These are phyloP conservation scores for Aplosporella prunicola DNA, from an alignment of 2,329 filamentous ascomycete genomes.

Conservation along the genomic window DNA sequence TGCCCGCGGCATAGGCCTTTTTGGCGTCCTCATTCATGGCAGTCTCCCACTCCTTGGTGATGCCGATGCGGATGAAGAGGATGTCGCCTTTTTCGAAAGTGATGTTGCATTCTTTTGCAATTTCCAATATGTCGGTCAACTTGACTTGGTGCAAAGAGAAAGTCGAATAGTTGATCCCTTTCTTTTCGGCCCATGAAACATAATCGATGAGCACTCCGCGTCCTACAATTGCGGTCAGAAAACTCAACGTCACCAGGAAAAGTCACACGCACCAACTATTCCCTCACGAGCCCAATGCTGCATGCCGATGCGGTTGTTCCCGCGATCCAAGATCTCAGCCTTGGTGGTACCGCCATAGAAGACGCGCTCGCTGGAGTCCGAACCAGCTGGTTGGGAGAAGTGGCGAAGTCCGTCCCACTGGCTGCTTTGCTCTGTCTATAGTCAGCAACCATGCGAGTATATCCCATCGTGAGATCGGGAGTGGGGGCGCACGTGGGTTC, in stretches of 20 bases:
- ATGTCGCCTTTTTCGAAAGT: constrained; percentile 22
- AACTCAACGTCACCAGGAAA: too few species aligned
- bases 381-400: constrained; percentile 23
- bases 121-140: constrained; percentile 15
- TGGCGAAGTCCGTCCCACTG: constrained; percentile 30
- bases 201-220: constrained; percentile 47
- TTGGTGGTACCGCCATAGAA: constrained; percentile 18
- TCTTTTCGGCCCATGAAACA: constrained; percentile 22
- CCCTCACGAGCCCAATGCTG: constrained; percentile 9
- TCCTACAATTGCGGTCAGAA: too few species aligned
- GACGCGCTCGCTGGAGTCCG: constrained; percentile 16
- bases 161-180: constrained; percentile 16
- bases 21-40: constrained; percentile 12
- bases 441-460: not conserved
- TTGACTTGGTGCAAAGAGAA: constrained; percentile 18
- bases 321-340: constrained; percentile 15
- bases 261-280: not conserved
- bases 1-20: constrained; percentile 10
- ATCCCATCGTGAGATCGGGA: not conserved
- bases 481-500: constrained; percentile 14
- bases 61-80: constrained; percentile 20
- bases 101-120: constrained; percentile 15
- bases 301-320: constrained; percentile 9
- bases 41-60: not conserved
- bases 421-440: constrained; percentile 18